phyloP scores from a whole-genome alignment of 306 rosid species.

The Cucurbita argyrosperma region DNA sequence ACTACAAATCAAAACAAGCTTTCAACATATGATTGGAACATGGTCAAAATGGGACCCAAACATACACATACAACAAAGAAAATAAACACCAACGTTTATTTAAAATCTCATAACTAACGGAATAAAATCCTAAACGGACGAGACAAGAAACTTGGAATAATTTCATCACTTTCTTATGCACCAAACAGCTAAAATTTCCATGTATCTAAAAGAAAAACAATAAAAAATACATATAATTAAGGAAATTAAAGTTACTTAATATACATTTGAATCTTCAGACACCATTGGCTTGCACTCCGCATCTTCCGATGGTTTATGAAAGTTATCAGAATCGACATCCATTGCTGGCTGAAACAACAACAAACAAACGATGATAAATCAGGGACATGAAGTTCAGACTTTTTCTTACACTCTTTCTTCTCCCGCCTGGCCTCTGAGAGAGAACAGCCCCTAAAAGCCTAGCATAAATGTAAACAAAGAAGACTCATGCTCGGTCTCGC shows the following conservation, averaged over 20 bases:
- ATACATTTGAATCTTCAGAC: constrained; percentile 23
- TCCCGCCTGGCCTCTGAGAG: background rate
- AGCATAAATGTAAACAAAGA: background rate
- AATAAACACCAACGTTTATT: background rate
- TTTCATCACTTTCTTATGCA: background rate
- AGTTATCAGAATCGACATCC: constrained; percentile 33
- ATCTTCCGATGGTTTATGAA: constrained; percentile 5
- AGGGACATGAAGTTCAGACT: background rate
- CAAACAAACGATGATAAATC: background rate
- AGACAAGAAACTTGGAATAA: background rate
- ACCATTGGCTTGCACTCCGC: constrained; percentile 30
- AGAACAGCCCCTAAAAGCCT: background rate
- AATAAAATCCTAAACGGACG: background rate
- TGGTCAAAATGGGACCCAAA: background rate
- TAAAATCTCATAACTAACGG: background rate
- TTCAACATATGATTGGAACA: background rate
- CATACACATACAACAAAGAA: background rate
- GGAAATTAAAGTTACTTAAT: background rate
- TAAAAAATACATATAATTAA: background rate
- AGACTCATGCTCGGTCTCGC: background rate
- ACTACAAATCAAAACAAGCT: background rate
- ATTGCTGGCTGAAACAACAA: constrained; percentile 14
- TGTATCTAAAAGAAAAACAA: background rate
- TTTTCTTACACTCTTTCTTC: background rate
- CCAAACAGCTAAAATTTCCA: background rate